phyloP scores from a whole-genome alignment of 306 rosid genomes.

The Cucurbita pepo region DNA sequence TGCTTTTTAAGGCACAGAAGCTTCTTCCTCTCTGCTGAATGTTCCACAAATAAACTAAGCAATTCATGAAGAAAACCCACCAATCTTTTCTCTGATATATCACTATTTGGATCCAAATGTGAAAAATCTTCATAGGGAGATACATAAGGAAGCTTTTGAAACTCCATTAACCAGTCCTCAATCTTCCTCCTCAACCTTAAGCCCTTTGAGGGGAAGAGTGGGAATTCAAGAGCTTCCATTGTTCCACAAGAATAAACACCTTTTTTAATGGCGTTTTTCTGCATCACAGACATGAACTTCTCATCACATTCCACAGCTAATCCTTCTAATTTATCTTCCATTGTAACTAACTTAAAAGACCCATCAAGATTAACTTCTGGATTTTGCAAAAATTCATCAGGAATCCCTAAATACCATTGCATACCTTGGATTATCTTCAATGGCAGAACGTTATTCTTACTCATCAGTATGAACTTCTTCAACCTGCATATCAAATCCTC shows the following conservation, averaged over 20 bases:
- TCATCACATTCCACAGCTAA: constrained; percentile 36
- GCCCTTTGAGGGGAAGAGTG: constrained; percentile 58
- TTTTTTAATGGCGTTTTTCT: constrained; percentile 41
- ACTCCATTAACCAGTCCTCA: constrained; percentile 49
- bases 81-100: constrained; percentile 60
- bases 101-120: constrained; percentile 38
- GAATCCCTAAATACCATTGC: constrained; percentile 89
- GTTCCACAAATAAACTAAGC: constrained; percentile 65
- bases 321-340: constrained; percentile 64
- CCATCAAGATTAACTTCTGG: constrained; percentile 47
- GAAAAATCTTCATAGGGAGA: constrained; percentile 67
- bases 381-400: constrained; percentile 37
- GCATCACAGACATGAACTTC: constrained; percentile 40
- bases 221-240: constrained; percentile 52
- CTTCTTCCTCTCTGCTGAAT: constrained; percentile 73
- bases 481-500: constrained; percentile 50
- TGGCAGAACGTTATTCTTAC: constrained; percentile 47
- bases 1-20: constrained; percentile 62
- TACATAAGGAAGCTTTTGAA: constrained; percentile 71
- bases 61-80: constrained; percentile 76
- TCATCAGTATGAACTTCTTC: constrained; percentile 70
- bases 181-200: constrained; percentile 71
- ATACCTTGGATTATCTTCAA: constrained; percentile 68
- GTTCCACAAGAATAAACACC: constrained; percentile 34
- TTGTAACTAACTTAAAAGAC: constrained; percentile 51